These are phyloP conservation scores for Myxozyma nipponensis DNA, from an alignment of 805 yeast species.

Conservation along the genomic window DNA sequence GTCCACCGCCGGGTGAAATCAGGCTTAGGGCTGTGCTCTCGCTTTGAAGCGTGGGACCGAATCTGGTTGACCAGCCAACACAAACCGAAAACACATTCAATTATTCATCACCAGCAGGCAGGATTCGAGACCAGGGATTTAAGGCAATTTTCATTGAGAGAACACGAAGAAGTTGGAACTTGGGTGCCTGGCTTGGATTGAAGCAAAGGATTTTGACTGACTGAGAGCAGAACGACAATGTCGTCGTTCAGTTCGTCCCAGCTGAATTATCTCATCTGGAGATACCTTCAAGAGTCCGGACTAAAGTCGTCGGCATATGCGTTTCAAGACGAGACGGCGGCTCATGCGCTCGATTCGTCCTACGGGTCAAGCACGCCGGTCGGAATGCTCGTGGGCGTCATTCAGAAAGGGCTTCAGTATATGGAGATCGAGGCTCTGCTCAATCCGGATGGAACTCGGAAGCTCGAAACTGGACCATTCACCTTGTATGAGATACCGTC, in stretches of 20 bases:
- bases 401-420: conserved; percentile 82
- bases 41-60: too few species aligned
- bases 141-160: too few species aligned
- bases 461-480: conserved; percentile 6
- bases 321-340: conserved; percentile 66
- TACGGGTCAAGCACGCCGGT: conserved; percentile 57
- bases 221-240: neutral
- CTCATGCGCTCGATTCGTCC: conserved; percentile 52
- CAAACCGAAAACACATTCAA: too few species aligned
- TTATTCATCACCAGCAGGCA: too few species aligned
- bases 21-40: too few species aligned
- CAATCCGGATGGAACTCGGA: conserved; percentile 15
- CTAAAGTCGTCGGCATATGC: conserved; percentile 74
- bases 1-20: too few species aligned
- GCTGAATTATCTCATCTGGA: conserved; percentile 86
- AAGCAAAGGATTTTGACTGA: neutral
- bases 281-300: conserved; percentile 75
- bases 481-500: conserved; percentile 3
- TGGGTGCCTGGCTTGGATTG: conserved; percentile 1
- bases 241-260: conserved; percentile 62
- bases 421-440: conserved; percentile 60
- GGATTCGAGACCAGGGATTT: too few species aligned
- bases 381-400: conserved; percentile 74
- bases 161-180: too few species aligned
- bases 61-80: too few species aligned